phyloP scores from a whole-genome alignment of 2,329 filamentous ascomycete species.

The Elsinoe fawcettii region DNA sequence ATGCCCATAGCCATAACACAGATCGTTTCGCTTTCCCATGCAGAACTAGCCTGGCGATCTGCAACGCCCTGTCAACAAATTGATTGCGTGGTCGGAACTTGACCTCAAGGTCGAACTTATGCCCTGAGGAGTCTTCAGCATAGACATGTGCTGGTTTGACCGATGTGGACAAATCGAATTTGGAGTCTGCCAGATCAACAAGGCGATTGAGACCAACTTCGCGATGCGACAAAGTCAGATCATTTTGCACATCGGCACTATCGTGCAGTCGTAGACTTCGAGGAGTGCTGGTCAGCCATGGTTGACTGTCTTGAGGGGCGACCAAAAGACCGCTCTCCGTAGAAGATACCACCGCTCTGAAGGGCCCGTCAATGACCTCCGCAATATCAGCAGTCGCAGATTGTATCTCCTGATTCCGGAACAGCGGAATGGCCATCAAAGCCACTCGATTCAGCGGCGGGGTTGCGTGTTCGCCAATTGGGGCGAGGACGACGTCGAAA shows the following conservation, averaged over 20 bases:
- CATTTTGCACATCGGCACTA: background rate
- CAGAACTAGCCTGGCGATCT: conserved; percentile 25
- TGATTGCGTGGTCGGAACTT: conserved; percentile 23
- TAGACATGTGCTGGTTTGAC: conserved; percentile 23
- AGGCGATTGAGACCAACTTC: conserved; percentile 26
- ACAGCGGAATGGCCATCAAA: background rate
- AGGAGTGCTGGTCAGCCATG: conserved; percentile 13
- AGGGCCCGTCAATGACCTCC: conserved; percentile 8
- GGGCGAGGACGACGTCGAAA: conserved; percentile 1
- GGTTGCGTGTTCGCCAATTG: background rate
- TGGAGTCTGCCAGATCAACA: conserved; percentile 17
- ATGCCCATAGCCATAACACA: conserved; percentile 26
- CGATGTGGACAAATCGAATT: conserved; percentile 19
- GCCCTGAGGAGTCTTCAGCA: conserved; percentile 22
- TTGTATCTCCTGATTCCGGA: conserved; percentile 11
- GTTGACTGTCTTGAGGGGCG: conserved; percentile 8
- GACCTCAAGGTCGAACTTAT: conserved; percentile 25
- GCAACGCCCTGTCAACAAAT: conserved; percentile 22
- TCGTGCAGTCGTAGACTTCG: background rate
- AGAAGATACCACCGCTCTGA: conserved; percentile 6
- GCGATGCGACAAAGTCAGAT: background rate
- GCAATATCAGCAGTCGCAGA: conserved; percentile 13
- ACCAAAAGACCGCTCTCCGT: conserved; percentile 3
- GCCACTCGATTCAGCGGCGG: background rate
- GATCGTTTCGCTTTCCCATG: conserved; percentile 20